These are phyloP conservation scores for Isabelozyma gotoi DNA, from an alignment of 805 yeast species.

Conservation along the genomic window DNA sequence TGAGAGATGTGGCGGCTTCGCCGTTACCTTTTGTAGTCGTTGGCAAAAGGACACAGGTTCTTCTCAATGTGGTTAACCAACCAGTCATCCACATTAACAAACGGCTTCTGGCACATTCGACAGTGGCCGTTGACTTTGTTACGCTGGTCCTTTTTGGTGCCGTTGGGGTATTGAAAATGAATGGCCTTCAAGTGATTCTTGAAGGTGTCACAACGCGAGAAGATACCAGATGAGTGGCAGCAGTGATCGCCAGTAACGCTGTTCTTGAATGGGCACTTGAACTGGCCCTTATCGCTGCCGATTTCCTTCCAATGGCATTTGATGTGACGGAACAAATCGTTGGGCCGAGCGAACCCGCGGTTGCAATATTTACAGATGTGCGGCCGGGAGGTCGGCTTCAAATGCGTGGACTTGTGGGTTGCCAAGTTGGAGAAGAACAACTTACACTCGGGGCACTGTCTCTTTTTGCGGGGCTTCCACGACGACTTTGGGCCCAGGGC, in stretches of 20 bases:
- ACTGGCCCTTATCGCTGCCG: slow-evolving; percentile 64
- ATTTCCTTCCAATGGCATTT: slow-evolving; percentile 83
- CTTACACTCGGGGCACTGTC: slow-evolving; percentile 70
- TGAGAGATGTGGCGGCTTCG: too few species aligned
- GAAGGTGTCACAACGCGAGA: slow-evolving; percentile 87
- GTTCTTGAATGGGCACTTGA: slow-evolving; percentile 73
- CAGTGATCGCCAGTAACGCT: slow-evolving; percentile 31
- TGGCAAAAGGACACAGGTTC: slow-evolving; percentile 30
- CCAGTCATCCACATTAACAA: slow-evolving; percentile 79
- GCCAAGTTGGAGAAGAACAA: slow-evolving; percentile 74
- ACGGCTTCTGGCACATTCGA: slow-evolving; percentile 68
- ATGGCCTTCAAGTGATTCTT: slow-evolving; percentile 88
- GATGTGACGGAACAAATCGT: slow-evolving; percentile 81
- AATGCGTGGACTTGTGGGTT: slow-evolving; percentile 79
- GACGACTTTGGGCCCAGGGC: slow-evolving; percentile 11
- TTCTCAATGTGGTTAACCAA: slow-evolving; percentile 67
- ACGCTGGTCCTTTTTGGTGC: slow-evolving; percentile 79
- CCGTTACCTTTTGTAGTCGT: neutral
- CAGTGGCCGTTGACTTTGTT: slow-evolving; percentile 69
- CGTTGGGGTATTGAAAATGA: slow-evolving; percentile 85
- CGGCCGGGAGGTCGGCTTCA: slow-evolving; percentile 70
- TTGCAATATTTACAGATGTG: slow-evolving; percentile 75
- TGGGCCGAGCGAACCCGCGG: slow-evolving; percentile 85
- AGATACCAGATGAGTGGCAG: slow-evolving; percentile 84
- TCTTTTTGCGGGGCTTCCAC: slow-evolving; percentile 57